Conservation (phyloP, 2,329 filamentous ascomycete genomes). For the Trichoderma sp. region DNA sequence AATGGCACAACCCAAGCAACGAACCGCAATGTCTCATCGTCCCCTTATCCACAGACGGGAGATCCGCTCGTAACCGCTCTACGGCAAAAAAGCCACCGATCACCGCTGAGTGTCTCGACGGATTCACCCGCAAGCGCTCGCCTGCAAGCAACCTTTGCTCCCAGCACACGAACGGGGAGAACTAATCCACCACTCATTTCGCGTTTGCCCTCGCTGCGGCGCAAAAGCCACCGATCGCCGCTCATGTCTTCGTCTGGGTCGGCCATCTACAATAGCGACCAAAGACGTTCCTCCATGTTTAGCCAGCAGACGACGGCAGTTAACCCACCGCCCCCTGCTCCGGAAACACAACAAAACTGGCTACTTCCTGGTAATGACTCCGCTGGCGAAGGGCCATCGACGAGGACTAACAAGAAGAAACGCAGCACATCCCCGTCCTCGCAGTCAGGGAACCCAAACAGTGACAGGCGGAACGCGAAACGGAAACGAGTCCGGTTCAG, state of each 20-base stretch:
- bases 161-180: not conserved
- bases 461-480: not conserved
- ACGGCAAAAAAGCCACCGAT: not conserved
- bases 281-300: not conserved
- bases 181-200: not conserved
- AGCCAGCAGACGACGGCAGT: not conserved
- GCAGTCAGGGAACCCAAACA: not conserved
- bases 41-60: not conserved
- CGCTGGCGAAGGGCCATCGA: not conserved
- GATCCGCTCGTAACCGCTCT: slow-evolving; percentile 2
- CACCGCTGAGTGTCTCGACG: not conserved
- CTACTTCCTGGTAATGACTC: not conserved
- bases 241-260: not conserved
- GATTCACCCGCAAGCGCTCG: not conserved
- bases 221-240: not conserved
- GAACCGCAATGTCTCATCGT: not conserved
- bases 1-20: not conserved
- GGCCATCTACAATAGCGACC: not conserved
- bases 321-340: not conserved
- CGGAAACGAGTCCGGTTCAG: not conserved
- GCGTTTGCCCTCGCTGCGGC: not conserved
- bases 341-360: not conserved
- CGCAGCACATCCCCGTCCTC: not conserved
- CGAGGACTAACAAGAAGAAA: not conserved
- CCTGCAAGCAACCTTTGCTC: not conserved